Evolutionary conservation across 495 filamentous ascomycete species (phyloP), one percentile per base, ranked within the genome.

Genomic region (Thozetella sp.): DNA sequence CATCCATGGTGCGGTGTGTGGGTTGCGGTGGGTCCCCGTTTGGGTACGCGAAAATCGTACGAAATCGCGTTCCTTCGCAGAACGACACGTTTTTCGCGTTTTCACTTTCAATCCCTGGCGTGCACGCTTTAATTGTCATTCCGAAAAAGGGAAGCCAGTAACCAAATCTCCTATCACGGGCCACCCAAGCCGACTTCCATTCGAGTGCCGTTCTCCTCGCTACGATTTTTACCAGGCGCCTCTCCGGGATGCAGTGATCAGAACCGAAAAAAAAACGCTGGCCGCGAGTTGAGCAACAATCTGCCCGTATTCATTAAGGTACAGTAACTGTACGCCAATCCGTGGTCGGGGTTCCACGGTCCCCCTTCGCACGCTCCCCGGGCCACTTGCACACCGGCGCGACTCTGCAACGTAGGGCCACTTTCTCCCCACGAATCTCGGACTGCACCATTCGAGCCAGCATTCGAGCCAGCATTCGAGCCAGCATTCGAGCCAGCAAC

Each of bases 61-160:
- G 43, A 48, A 48, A 48, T 48, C 43, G 43, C 43, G 43, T 48
- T 48, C 43, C 43, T n/a, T n/a, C n/a, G n/a, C n/a, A n/a, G 10
- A n/a, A 48, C 43, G 43, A 48, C 43, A 48, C 43, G 43, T n/a
- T 20, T 37, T 37, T 48, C 43, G 43, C 43, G 43, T 48, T 48
- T n/a, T 48, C 43, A 48, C 43, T 48, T 48, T 48, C 11, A 20
- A 48, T 48, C 43, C 43, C 43, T 48, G 43, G 20, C 43, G 12
- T 48, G 43, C 43, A 48, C 43, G 43, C 20, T 48, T 48, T 48
- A 48, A 48, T 48, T 48, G 43, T 48, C 43, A 48, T 48, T 11
- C 43, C 43, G 43, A 48, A 48, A 48, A 48, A 48, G 43, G 43
- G 43, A 48, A 48, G n/a, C 43, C n/a, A 48, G 43, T n/a, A n/a